Evolutionary conservation across 176 grass and related monocot genomes (phyloP).

Genomic region (Aechmea fasciata): DNA sequence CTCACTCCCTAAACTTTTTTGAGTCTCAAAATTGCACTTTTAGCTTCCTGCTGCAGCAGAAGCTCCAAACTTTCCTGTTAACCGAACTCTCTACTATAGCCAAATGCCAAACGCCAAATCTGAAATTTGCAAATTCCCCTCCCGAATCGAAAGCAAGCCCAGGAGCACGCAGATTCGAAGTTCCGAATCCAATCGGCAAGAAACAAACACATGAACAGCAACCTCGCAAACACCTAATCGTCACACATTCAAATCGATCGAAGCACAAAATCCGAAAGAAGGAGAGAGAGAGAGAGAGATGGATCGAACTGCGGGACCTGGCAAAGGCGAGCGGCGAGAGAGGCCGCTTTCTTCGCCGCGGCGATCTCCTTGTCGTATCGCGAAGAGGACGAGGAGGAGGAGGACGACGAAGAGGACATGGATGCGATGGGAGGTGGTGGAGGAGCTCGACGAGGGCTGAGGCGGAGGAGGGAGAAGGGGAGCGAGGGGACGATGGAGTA

Average conservation of each 20-base stretch:
- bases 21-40: too few relatives aligned
- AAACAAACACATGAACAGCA: too few relatives aligned
- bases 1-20: too few relatives aligned
- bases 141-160: too few relatives aligned
- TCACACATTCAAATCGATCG: not conserved
- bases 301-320: slow-evolving; percentile 27
- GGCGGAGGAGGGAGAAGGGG: slow-evolving; percentile 7
- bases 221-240: not conserved
- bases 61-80: too few relatives aligned
- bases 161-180: too few relatives aligned
- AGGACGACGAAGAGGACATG: not conserved
- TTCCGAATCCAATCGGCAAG: too few relatives aligned
- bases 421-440: not conserved
- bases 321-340: slow-evolving; percentile 81
- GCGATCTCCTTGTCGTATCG: slow-evolving; percentile 72
- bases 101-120: too few relatives aligned
- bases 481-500: not conserved
- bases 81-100: too few relatives aligned
- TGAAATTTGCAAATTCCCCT: too few relatives aligned
- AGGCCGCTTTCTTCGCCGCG: slow-evolving; percentile 79
- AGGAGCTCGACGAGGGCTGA: not conserved
- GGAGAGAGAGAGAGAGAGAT: not conserved
- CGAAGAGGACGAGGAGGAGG: slow-evolving; percentile 30
- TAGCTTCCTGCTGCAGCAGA: too few relatives aligned
- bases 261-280: not conserved